A percentile compares a stretch with the other conserved stretches of the same genome.
phyloP scores from a whole-genome alignment of 768 basidiomycete genomes.

The Phanerochaete sordida region DNA sequence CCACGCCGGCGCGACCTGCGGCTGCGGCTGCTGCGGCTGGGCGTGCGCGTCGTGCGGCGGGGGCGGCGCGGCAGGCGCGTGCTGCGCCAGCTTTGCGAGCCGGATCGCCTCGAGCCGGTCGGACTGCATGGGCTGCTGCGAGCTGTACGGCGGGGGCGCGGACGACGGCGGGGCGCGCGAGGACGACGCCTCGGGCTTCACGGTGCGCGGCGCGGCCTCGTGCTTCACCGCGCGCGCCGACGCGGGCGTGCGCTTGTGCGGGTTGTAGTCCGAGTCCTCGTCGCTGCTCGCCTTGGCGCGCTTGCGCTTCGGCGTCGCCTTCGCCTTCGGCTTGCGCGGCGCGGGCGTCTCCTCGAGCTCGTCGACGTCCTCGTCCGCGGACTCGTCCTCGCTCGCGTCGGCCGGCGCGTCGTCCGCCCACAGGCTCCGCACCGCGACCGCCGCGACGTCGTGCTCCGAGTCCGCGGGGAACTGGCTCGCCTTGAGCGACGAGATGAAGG shows the following conservation, averaged over 20 bases:
- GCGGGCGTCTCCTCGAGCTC: background rate
- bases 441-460: background rate
- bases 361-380: slow-evolving; percentile 3
- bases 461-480: slow-evolving; percentile 10
- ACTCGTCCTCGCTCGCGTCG: background rate
- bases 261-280: slow-evolving; percentile 1
- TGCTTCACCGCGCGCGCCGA: background rate
- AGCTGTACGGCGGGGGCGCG: background rate
- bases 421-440: slow-evolving; percentile 1
- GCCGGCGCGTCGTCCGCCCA: background rate
- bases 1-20: background rate
- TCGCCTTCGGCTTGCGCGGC: background rate
- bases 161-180: no score
- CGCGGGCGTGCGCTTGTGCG: background rate
- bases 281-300: background rate
- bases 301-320: slow-evolving; percentile 1
- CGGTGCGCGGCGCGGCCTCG: background rate
- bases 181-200: background rate
- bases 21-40: background rate
- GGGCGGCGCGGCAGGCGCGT: background rate
- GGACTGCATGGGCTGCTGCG: background rate
- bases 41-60: background rate
- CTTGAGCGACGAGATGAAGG: slow-evolving; percentile 38
- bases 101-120: slow-evolving; percentile 5
- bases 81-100: background rate